Base-by-base conservation (phyloP, 1,284 basidiomycete genomes). In the Somion occarium region DNA sequence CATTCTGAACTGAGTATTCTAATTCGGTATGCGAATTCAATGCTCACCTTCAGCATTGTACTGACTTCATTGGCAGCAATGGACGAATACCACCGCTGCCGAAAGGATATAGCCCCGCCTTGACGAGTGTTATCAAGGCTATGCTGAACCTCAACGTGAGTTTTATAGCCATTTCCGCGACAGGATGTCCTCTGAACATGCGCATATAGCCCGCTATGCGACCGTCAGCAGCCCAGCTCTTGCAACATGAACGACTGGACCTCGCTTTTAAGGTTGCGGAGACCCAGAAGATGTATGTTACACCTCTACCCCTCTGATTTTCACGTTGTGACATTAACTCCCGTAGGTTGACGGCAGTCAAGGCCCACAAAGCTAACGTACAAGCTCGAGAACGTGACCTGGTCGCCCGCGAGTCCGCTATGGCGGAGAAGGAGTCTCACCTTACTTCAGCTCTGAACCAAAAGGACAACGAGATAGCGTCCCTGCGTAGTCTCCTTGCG, bases 61-160 rank as follows among this genome's bases (percentile, higher is more conserved):
- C 25, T 45, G 9, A 39, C n/a, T n/a, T 9, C 7, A 7, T 1
- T 3, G 18, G 27, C 55, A 88, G 85, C 50, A 91, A 90, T 57
- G 91, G 89, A 13, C 82, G 89, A 20, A 91, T 95, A 64, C 93
- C 93, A 12, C 88, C 89, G 12, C 68, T 96, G 47, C 93, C 92
- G 0, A 78, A 84, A 57, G 82, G 83, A 2, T 95, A 95, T 64
- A 91, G 88, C 13, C 81, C 83, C 51, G 73, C 82, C 2, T 68
- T 94, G 25, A 75, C 78, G 3, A 74, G 75, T n/a, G 76, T 88
- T 51, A 92, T 95, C 62, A 91, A 89, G 64, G 76, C 85, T 0
- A 95, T 95, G 93, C 69, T 95, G 3, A 91, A 85, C 62, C 73
- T 92, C 23, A 92, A 93, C 60, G 90, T 92, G 60, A 56, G 85